Conservation (phyloP, 306 rosid species). For the Inga laurina region DNA sequence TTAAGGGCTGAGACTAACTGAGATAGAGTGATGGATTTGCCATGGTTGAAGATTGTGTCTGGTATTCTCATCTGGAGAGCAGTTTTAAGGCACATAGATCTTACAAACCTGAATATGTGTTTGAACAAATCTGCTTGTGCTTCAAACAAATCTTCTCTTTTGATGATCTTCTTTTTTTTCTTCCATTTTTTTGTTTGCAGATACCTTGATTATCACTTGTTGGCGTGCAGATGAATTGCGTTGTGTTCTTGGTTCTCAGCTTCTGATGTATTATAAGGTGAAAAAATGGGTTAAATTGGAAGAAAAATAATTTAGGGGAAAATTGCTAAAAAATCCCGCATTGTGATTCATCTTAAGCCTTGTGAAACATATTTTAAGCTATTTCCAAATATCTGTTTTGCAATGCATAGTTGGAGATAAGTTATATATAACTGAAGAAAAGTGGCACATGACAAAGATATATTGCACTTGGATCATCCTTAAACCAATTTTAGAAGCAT, state of each 20-base stretch:
- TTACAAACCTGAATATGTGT: neutral
- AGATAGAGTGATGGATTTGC: neutral
- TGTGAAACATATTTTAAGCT: no score
- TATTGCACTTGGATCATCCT: no score
- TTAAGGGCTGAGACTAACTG: neutral
- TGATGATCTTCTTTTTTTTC: neutral
- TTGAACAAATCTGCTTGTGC: neutral
- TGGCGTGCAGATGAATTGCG: neutral
- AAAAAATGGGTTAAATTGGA: neutral
- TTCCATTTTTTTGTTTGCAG: neutral
- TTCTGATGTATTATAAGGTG: neutral
- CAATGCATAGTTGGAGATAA: neutral
- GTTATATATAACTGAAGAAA: no score
- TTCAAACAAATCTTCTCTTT: neutral
- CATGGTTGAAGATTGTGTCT: neutral
- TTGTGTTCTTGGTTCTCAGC: neutral
- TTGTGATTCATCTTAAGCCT: neutral
- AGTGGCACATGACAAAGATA: neutral
- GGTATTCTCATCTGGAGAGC: neutral
- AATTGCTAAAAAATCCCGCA: no score
- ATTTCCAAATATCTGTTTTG: neutral
- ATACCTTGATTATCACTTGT: neutral
- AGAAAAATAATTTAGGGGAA: neutral
- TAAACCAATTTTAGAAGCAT: no score
- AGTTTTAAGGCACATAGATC: constrained; percentile 1